These are phyloP conservation scores for Aspergillus flavus DNA, from an alignment of 2,329 filamentous ascomycete species.

Conservation along the genomic window DNA sequence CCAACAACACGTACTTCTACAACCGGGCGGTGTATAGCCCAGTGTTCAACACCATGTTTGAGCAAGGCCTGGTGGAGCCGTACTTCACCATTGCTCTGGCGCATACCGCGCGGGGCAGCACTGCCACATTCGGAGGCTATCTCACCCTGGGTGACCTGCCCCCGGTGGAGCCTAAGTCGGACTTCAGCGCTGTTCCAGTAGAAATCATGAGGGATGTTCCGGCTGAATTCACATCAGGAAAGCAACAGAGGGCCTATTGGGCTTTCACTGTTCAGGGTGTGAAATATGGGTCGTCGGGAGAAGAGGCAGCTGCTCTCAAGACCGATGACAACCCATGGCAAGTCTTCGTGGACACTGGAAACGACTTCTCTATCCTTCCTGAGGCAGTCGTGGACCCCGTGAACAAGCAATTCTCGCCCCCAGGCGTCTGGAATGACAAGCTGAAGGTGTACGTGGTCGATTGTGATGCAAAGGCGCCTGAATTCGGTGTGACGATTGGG, in stretches of 20 bases:
- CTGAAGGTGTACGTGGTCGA: conserved; percentile 42
- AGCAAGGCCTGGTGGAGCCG: conserved; percentile 45
- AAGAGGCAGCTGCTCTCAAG: conserved; percentile 11
- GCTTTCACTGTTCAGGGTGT: conserved; percentile 29
- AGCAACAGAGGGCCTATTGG: conserved; percentile 40
- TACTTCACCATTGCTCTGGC: conserved; percentile 55
- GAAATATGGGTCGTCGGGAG: not conserved
- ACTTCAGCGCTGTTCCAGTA: conserved; percentile 41
- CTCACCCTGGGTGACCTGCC: conserved; percentile 55
- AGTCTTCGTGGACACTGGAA: conserved; percentile 46
- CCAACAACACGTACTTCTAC: conserved; percentile 25
- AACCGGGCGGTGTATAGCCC: conserved; percentile 49
- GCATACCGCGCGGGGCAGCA: conserved; percentile 29
- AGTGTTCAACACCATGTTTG: conserved; percentile 54
- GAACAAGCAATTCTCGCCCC: conserved; percentile 47
- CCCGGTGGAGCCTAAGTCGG: conserved; percentile 39
- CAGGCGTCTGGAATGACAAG: conserved; percentile 37
- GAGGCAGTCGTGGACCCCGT: conserved; percentile 41
- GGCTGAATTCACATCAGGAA: conserved; percentile 23
- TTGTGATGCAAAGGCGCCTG: conserved; percentile 47
- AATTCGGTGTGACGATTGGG: conserved; percentile 45
- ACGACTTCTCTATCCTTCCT: conserved; percentile 42
- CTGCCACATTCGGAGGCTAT: conserved; percentile 42
- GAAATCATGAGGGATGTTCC: conserved; percentile 31
- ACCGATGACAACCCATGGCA: conserved; percentile 37